phyloP scores from a whole-genome alignment of 2,329 filamentous ascomycete species.

The Phaeosphaeriaceae sp. region DNA sequence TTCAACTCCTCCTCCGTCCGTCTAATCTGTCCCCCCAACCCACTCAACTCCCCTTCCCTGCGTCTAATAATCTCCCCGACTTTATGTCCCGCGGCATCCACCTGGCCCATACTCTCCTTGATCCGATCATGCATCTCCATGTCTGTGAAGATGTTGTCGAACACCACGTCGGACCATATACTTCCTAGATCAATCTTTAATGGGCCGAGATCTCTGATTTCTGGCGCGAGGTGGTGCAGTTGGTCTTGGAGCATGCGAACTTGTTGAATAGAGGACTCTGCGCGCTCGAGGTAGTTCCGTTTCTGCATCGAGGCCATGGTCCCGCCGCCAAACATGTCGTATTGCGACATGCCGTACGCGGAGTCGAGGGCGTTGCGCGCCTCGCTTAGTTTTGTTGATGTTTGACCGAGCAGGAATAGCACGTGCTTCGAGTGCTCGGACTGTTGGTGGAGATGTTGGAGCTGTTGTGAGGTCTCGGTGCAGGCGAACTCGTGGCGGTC shows the following conservation, averaged over 20 bases:
- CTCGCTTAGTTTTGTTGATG: slow-evolving; percentile 26
- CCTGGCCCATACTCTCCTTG: slow-evolving; percentile 51
- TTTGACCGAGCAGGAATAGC: slow-evolving; percentile 35
- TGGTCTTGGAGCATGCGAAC: slow-evolving; percentile 50
- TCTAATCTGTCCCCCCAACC: slow-evolving; percentile 30
- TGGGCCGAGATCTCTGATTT: slow-evolving; percentile 48
- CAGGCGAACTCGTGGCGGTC: slow-evolving; percentile 36
- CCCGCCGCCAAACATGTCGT: slow-evolving; percentile 62
- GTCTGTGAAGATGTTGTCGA: slow-evolving; percentile 64
- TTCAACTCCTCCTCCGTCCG: slow-evolving; percentile 42
- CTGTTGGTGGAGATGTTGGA: slow-evolving; percentile 19
- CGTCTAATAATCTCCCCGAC: slow-evolving; percentile 46
- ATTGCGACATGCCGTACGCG: slow-evolving; percentile 35
- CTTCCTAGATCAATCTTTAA: slow-evolving; percentile 57
- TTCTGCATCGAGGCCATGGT: slow-evolving; percentile 63
- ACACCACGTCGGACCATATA: slow-evolving; percentile 62
- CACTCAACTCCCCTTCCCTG: slow-evolving; percentile 39
- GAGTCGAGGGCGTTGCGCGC: slow-evolving; percentile 27
- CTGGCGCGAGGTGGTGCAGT: slow-evolving; percentile 51
- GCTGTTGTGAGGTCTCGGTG: slow-evolving; percentile 17
- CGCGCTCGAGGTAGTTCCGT: slow-evolving; percentile 58
- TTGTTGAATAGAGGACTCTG: slow-evolving; percentile 54
- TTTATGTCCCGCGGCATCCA: slow-evolving; percentile 25
- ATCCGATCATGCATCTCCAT: slow-evolving; percentile 63
- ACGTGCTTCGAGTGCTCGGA: slow-evolving; percentile 36